Base-by-base conservation (phyloP, 1,139 yeast species). In the Geotrichum restrictum region DNA sequence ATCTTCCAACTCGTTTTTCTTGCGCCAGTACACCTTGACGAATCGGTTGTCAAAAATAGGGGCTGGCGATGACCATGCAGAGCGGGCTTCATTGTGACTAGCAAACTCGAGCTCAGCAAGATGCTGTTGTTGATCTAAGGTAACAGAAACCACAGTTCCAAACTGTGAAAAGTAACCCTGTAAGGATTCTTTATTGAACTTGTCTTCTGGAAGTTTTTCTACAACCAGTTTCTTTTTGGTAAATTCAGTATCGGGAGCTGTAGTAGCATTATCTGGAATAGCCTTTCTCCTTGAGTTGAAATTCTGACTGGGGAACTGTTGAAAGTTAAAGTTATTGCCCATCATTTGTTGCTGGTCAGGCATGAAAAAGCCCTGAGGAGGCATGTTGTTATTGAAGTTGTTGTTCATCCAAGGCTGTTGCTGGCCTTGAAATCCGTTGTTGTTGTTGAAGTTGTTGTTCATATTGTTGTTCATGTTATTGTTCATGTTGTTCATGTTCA, bases 21-120 rank as follows among this genome's bases (percentile, higher is more conserved):
- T 61, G 42, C 73, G 68, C 75, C 77, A 76, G 62, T 64, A 75
- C 31, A 77, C 70, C 60, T 75, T 76, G 56, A 77, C 73, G 56
- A 76, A 76, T 49, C 80, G 69, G 63, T 77, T 76, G 53, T 69
- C 73, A 57, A 76, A 76, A n/a, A 77, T 71, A 3, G 80, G 75
- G 3, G 63, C 70, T 0, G 79, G 77, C 14, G 71, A 69, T 3
- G 63, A 54, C 71, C 77, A 77, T 1, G 80, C 80, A 8, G 62
- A 64, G 10, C 62, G 64, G 1, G 80, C 80, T 56, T 65, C 62
- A 36, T 66, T 69, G 48, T 71, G 73, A n/a, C 64, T 60, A 7
- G 58, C 65, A 54, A 66, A 76, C 52, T 71, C 76, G 19, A 76
- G 51, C 55, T 69, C 73, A 1, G 75, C 78, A 13, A 66, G 59